Conservation (phyloP, 2,329 filamentous ascomycete species). For the Neopestalotiopsis sp. region DNA sequence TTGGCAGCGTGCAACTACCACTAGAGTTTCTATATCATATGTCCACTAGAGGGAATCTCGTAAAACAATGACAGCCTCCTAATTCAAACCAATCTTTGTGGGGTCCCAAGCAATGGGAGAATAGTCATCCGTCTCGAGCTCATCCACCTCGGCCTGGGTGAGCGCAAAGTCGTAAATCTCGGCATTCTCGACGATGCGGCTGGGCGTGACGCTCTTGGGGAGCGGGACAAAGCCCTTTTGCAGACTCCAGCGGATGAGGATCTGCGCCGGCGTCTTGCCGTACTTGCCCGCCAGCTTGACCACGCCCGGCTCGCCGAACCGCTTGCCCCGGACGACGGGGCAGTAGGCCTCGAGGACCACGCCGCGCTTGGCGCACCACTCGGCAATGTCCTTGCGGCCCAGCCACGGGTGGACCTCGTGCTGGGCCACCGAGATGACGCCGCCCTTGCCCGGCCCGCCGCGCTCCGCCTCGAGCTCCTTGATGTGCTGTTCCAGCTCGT, state of each 20-base stretch:
- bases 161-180: conserved; percentile 61
- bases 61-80: background rate
- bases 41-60: background rate
- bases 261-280: conserved; percentile 74
- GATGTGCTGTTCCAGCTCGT: conserved; percentile 65
- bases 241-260: conserved; percentile 81
- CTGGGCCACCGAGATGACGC: conserved; percentile 82
- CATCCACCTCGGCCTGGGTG: conserved; percentile 54
- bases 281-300: conserved; percentile 72
- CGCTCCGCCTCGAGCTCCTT: conserved; percentile 63
- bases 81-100: conserved; percentile 47
- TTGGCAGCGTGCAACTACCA: background rate
- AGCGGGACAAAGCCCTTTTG: conserved; percentile 78
- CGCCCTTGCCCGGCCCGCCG: conserved; percentile 65
- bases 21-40: background rate
- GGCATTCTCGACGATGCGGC: conserved; percentile 69
- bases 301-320: conserved; percentile 71
- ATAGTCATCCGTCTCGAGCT: conserved; percentile 56
- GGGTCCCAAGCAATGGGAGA: conserved; percentile 63
- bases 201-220: conserved; percentile 74
- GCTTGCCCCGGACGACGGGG: conserved; percentile 68
- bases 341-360: conserved; percentile 69
- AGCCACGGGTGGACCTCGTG: conserved; percentile 93
- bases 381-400: conserved; percentile 73
- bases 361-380: conserved; percentile 72